Evolutionary conservation across 306 rosid genomes (phyloP).

Genomic region (Luffa acutangula): DNA sequence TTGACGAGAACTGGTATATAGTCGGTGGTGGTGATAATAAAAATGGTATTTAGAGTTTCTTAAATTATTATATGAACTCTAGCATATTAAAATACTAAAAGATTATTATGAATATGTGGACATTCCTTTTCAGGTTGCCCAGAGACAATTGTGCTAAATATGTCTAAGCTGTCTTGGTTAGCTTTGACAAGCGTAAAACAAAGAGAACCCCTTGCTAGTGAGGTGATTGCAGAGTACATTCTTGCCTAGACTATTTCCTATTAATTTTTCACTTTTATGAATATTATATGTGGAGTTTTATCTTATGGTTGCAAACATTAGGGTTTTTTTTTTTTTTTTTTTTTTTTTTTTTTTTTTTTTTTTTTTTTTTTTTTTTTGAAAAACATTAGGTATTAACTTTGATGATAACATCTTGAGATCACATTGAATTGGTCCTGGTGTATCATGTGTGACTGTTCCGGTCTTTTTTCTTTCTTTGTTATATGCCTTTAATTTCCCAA

Average conservation of each 20-base stretch:
- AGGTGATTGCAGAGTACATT: conserved; percentile 46
- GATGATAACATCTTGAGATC: background rate
- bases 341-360: too few relatives aligned
- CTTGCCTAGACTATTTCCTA: background rate
- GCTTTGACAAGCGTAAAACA: conserved; percentile 62
- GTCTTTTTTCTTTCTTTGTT: background rate
- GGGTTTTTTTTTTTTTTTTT: too few relatives aligned
- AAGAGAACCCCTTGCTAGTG: conserved; percentile 92
- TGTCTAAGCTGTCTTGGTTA: conserved; percentile 90
- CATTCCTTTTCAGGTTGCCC: conserved; percentile 62
- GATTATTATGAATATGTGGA: conserved; percentile 13
- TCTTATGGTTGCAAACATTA: background rate
- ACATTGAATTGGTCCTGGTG: background rate
- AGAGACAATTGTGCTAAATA: conserved; percentile 70
- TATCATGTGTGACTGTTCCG: background rate
- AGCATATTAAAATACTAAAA: background rate
- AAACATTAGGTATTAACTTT: background rate
- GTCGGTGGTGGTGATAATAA: conserved; percentile 96
- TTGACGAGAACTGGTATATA: conserved; percentile 75
- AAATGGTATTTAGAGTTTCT: conserved; percentile 44
- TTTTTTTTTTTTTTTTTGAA: too few relatives aligned
- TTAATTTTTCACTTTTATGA: background rate
- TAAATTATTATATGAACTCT: conserved; percentile 1
- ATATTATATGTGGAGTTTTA: background rate
- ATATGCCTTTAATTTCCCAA: background rate